Evolutionary conservation across 2,329 filamentous ascomycete genomes (phyloP).

Genomic region (Pseudogymnoascus sp.): DNA sequence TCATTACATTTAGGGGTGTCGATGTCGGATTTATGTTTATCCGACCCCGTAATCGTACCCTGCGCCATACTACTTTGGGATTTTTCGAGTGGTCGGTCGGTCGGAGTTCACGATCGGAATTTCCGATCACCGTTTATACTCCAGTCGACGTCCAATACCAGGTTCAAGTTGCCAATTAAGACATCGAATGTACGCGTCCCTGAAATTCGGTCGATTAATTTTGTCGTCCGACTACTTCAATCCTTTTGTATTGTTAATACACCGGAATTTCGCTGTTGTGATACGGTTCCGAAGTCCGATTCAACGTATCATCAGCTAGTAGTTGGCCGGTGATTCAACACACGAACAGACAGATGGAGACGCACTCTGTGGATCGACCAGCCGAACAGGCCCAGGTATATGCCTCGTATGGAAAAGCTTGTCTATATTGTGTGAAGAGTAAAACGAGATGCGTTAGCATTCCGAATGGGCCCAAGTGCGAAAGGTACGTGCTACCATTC

Average conservation of each 20-base stretch:
- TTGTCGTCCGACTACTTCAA: neutral
- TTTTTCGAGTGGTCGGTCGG: neutral
- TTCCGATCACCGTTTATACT: neutral
- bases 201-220: neutral
- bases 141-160: neutral
- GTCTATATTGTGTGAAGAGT: slow-evolving; percentile 14
- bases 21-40: neutral
- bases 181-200: neutral
- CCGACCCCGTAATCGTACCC: neutral
- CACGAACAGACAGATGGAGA: neutral
- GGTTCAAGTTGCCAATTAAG: neutral
- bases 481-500: slow-evolving; percentile 10
- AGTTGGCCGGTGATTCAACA: neutral
- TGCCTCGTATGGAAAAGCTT: slow-evolving; percentile 14
- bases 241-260: neutral
- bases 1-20: neutral
- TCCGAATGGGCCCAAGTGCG: slow-evolving; percentile 11
- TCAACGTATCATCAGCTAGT: neutral
- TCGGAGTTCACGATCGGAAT: neutral
- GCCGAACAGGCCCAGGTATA: slow-evolving; percentile 12
- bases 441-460: slow-evolving; percentile 12
- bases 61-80: neutral
- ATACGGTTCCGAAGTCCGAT: neutral
- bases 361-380: neutral
- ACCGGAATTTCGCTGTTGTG: neutral